A percentile compares a stretch with the other conserved stretches of the same genome.
Conservation (phyloP, 257 asterid genomes). For the Plantago ovata region DNA sequence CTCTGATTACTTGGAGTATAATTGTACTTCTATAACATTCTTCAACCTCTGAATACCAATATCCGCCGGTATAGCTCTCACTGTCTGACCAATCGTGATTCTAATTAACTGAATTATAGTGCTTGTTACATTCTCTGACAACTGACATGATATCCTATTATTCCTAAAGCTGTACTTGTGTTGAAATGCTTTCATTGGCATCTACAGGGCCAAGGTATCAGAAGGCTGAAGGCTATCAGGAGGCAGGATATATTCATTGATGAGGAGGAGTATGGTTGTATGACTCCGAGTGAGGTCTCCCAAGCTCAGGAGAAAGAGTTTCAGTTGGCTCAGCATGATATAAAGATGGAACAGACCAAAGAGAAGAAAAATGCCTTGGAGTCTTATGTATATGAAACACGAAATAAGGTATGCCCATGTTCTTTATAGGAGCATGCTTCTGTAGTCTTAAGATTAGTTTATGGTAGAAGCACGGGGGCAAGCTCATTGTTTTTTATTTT, state of each 20-base stretch:
- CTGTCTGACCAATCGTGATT: constrained; percentile 3
- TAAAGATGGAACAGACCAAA: constrained; percentile 84
- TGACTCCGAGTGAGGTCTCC: constrained; percentile 56
- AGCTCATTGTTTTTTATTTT: neutral
- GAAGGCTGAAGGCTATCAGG: constrained; percentile 55
- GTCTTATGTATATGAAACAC: constrained; percentile 89
- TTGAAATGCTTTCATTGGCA: constrained; percentile 9
- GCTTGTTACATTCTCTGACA: neutral
- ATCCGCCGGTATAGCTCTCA: neutral
- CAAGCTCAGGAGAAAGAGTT: constrained; percentile 68
- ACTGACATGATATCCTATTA: constrained; percentile 5
- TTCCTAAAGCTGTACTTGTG: constrained; percentile 12
- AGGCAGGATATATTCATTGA: constrained; percentile 59
- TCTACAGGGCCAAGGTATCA: constrained; percentile 60
- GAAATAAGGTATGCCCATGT: constrained; percentile 65
- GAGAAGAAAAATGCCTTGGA: constrained; percentile 92
- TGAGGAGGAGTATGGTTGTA: constrained; percentile 58
- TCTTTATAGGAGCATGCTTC: constrained; percentile 5
- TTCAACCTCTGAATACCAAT: neutral
- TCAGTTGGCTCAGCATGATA: constrained; percentile 74
- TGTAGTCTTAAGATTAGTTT: neutral
- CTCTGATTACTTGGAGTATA: neutral
- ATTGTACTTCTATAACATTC: neutral
- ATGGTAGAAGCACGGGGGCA: too few relatives aligned
- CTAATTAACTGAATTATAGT: neutral